Evolutionary conservation across 352 stramenopile species (phyloP).

Genomic region (Globisporangium abappressorium): DNA sequence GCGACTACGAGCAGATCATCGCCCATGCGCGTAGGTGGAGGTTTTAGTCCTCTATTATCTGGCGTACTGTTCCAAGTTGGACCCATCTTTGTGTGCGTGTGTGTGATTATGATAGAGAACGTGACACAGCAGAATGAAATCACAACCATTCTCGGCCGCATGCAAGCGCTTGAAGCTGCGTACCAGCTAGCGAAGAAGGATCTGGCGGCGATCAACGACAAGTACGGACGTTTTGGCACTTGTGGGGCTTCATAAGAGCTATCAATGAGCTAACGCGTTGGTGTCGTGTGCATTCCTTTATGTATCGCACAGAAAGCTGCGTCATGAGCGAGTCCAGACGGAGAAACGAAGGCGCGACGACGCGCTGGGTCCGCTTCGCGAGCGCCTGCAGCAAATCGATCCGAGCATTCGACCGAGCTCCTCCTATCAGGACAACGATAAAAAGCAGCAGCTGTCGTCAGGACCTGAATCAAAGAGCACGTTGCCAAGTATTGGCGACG

Average conservation of each 20-base stretch:
- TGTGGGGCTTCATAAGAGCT: no score
- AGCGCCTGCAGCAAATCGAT: conserved; percentile 29
- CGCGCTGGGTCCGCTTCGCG: conserved; percentile 21
- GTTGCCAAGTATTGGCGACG: conserved; percentile 14
- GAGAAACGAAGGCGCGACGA: conserved; percentile 34
- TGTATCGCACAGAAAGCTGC: conserved; percentile 31
- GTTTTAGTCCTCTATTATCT: background rate
- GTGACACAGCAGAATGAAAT: conserved; percentile 35
- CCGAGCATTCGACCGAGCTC: conserved; percentile 11
- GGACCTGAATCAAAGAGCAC: background rate
- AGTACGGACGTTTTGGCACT: conserved; percentile 26
- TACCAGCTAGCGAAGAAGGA: conserved; percentile 51
- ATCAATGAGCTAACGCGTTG: background rate
- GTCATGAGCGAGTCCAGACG: conserved; percentile 41
- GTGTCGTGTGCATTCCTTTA: background rate
- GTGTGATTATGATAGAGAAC: conserved; percentile 23
- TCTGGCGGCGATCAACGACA: conserved; percentile 43
- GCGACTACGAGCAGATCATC: conserved; percentile 29
- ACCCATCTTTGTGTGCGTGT: background rate
- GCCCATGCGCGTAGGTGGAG: conserved; percentile 30
- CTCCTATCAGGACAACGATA: background rate
- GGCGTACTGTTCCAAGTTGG: background rate
- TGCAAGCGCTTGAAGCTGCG: conserved; percentile 29
- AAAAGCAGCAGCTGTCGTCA: background rate
- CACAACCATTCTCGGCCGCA: conserved; percentile 28